Evolutionary conservation across 805 yeast genomes (phyloP), one percentile per base, ranked within the genome.

Genomic region (Schizosaccharomyces lindneri): DNA sequence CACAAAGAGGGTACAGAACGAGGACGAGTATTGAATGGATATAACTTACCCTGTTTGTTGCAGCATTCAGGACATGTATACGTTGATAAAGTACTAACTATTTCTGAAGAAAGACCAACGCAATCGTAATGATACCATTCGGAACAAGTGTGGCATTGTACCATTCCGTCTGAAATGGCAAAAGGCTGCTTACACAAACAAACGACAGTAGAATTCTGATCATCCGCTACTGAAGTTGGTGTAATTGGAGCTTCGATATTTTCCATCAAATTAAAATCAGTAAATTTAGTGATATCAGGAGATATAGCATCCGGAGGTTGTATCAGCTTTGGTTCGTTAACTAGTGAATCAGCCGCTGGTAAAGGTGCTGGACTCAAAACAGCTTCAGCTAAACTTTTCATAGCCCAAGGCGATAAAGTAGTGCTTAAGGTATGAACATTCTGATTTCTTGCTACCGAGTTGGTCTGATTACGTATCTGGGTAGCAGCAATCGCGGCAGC

Each of bases 91-190:
- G 57, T 51, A 17, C 36, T 29, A 5, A 51, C 57, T 19, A 51
- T 51, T 19, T 21, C 57, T 9, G 57, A 21, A 2, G 57, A 24
- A 7, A 51, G 32, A 51, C 57, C 57, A 24, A 51, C 57, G 15
- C 57, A 51, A 17, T 51, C 57, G 17, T 51, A 51, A 29, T 51
- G 57, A 51, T 19, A 51, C 57, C 57, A 51, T 51, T 51, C 57
- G 9, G 32, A 51, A 51, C 57, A 51, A 21, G 13, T 24, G 36
- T 51, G 57, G 15, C 57, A 51, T 29, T 51, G 57, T 17, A 51
- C 57, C 36, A 29, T 51, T 17, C 57, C 57, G 13, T 51, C 57
- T 9, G 57, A 51, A 24, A 51, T 51, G 13, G 57, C 31, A 51
- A 51, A 51, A 21, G 57, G 36, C 27, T 51, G 57, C n/a, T 29